Conservation (phyloP, 2,329 filamentous ascomycete species). For the Ceratocystis diversiconidia region DNA sequence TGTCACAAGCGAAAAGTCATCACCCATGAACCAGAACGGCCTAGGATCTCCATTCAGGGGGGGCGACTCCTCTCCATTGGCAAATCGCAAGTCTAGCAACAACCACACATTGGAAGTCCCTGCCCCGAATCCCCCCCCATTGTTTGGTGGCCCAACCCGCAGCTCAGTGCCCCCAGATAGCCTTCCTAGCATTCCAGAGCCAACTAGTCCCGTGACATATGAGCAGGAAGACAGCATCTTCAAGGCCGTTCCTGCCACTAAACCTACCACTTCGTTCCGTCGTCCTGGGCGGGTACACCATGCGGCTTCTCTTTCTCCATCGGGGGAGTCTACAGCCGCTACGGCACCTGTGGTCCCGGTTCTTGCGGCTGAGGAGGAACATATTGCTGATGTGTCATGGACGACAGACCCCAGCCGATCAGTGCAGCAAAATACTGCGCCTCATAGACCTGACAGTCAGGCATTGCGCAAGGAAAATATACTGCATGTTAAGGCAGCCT, state of each 20-base stretch:
- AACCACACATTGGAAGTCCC: conserved; percentile 7
- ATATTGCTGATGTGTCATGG: conserved; percentile 17
- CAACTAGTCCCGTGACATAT: conserved; percentile 12
- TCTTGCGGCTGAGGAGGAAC: conserved; percentile 16
- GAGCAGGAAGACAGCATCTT: conserved; percentile 14
- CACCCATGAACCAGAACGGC: conserved; percentile 36
- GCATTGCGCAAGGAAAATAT: conserved; percentile 6
- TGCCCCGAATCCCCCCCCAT: conserved; percentile 4
- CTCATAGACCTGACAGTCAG: background rate
- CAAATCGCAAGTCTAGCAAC: conserved; percentile 5
- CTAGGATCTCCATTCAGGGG: conserved; percentile 40
- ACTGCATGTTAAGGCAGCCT: background rate
- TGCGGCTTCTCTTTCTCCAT: conserved; percentile 14
- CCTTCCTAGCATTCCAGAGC: conserved; percentile 4
- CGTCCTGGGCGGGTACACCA: conserved; percentile 15
- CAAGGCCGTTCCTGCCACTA: background rate
- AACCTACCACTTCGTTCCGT: conserved; percentile 8
- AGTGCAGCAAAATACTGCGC: conserved; percentile 1
- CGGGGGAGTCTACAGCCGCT: conserved; percentile 3
- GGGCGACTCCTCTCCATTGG: background rate
- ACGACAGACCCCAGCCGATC: conserved; percentile 16
- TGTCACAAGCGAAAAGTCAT: conserved; percentile 44
- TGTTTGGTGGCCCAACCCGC: conserved; percentile 1
- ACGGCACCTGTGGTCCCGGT: conserved; percentile 7
- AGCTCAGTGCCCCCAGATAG: background rate